Conservation (phyloP, 768 basidiomycete species). For the Tricholoma flavovirens region DNA sequence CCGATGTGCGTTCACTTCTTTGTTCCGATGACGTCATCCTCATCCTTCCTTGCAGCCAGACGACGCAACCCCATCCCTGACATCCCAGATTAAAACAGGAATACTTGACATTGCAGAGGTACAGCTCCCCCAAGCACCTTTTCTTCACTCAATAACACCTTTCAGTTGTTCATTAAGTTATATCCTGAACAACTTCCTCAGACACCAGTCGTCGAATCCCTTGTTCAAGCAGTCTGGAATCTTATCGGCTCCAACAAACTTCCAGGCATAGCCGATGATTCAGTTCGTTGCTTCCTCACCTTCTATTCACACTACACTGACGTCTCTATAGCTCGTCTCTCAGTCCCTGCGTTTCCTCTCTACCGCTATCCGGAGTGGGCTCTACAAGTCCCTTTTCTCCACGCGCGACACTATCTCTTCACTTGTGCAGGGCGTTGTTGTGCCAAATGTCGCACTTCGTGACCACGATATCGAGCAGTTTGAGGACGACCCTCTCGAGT, state of each 20-base stretch:
- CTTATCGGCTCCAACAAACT: slow-evolving; percentile 71
- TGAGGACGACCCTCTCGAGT: slow-evolving; percentile 95
- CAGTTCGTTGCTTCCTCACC: slow-evolving; percentile 35
- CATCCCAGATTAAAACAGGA: slow-evolving; percentile 84
- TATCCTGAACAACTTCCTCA: slow-evolving; percentile 73
- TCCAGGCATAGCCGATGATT: slow-evolving; percentile 68
- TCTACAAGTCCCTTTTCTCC: slow-evolving; percentile 78
- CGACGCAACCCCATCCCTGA: slow-evolving; percentile 75
- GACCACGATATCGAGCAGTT: slow-evolving; percentile 93
- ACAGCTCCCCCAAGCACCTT: not conserved
- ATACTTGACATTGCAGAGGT: slow-evolving; percentile 92
- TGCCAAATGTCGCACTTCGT: slow-evolving; percentile 88
- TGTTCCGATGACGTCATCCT: slow-evolving; percentile 5
- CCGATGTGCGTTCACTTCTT: slow-evolving; percentile 50
- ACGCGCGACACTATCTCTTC: slow-evolving; percentile 73
- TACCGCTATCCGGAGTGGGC: slow-evolving; percentile 83
- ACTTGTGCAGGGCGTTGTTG: slow-evolving; percentile 83
- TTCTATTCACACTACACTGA: not conserved
- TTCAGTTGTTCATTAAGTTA: slow-evolving; percentile 72
- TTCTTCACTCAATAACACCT: not conserved
- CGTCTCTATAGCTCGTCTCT: slow-evolving; percentile 63
- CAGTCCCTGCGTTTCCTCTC: slow-evolving; percentile 89
- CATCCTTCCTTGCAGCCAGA: slow-evolving; percentile 50
- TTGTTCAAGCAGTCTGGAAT: slow-evolving; percentile 89
- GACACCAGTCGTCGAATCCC: slow-evolving; percentile 56